Base-by-base conservation (phyloP, 2,329 filamentous ascomycete genomes). In the Alternaria alternata region DNA sequence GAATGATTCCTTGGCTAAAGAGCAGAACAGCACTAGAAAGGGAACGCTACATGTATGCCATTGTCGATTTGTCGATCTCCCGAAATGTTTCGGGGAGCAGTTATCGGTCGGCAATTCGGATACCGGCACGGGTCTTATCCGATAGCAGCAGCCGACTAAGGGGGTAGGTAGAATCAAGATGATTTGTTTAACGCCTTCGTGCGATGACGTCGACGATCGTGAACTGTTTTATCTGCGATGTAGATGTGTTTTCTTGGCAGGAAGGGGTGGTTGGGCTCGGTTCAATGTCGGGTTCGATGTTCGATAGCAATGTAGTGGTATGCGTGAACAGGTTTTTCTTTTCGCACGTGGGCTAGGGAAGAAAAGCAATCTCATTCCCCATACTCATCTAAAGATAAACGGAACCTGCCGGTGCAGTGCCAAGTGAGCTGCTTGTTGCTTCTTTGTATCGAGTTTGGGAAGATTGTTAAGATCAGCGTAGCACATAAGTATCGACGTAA, bases 11-110 rank as follows among this genome's bases (percentile, higher is more conserved):
- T 22, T 41, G 18, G 18, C 9, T 3, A 41, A 22, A 18, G 38
- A 12, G 20, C 9, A 22, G 12, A 6, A 41, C 9, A 22, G 38
- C 8, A 22, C 38, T 41, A 7, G 32, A 49, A 42, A 42, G 20
- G 20, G 20, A 18, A 18, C 20, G 20, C 54, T 30, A 57, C 22
- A 51, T 36, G 18, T 16, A 32, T 16, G 28, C 39, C 22, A 43
- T 34, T 41, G 24, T 22, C 48, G 52, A 62, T 56, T n/a, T 34
- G 56, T 64, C 62, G 57, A 66, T 66, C 56, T 64, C 64, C 64
- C 64, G 64, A 66, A 41, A 47, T 49, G 39, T 42, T 48, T 66
- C 51, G 62, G 59, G 24, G 20, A 7, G 16, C 34, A 26, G 39
- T 38, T 56, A 49, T 39, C 22, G 26, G 39, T 53, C 38, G 26